phyloP scores from a whole-genome alignment of 179 eudicot genomes.

The Spinacia oleracea region DNA sequence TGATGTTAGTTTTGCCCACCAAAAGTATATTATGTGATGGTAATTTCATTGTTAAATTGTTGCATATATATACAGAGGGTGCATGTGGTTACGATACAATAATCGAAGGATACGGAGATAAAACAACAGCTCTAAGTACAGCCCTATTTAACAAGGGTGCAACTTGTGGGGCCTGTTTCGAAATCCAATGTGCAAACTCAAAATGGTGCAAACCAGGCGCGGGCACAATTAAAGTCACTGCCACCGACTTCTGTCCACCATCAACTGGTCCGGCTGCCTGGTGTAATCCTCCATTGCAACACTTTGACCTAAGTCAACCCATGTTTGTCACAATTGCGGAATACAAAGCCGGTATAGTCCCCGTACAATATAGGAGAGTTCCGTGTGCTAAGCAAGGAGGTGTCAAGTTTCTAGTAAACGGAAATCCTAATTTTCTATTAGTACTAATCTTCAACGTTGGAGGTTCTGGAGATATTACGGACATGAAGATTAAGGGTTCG shows the following conservation, averaged over 20 bases:
- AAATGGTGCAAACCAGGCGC: conserved; percentile 1
- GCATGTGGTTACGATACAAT: conserved; percentile 21
- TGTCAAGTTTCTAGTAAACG: background rate
- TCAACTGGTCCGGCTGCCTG: conserved; percentile 15
- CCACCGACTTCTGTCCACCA: conserved; percentile 24
- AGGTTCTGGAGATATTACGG: conserved; percentile 19
- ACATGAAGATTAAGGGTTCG: conserved; percentile 17
- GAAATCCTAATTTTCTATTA: conserved; percentile 20
- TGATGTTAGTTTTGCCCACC: too few relatives aligned
- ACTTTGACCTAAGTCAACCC: conserved; percentile 18
- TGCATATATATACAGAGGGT: conserved; percentile 23
- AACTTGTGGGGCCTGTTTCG: conserved; percentile 22
- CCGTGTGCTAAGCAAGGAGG: conserved; percentile 21
- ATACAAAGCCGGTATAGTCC: conserved; percentile 23
- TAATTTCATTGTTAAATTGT: too few relatives aligned
- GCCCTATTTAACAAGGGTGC: conserved; percentile 16
- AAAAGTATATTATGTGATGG: too few relatives aligned
- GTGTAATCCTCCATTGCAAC: conserved; percentile 21
- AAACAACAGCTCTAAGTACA: conserved; percentile 27
- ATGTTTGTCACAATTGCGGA: conserved; percentile 16
- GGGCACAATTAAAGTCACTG: conserved; percentile 15
- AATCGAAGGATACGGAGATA: conserved; percentile 2
- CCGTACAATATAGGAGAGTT: conserved; percentile 13
- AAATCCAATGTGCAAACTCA: conserved; percentile 21
- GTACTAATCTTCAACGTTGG: conserved; percentile 21